Evolutionary conservation across 192 early-diverging fungal species (phyloP), one percentile per base, ranked within the genome.

Genomic region (Pilobolus umbonatus): DNA sequence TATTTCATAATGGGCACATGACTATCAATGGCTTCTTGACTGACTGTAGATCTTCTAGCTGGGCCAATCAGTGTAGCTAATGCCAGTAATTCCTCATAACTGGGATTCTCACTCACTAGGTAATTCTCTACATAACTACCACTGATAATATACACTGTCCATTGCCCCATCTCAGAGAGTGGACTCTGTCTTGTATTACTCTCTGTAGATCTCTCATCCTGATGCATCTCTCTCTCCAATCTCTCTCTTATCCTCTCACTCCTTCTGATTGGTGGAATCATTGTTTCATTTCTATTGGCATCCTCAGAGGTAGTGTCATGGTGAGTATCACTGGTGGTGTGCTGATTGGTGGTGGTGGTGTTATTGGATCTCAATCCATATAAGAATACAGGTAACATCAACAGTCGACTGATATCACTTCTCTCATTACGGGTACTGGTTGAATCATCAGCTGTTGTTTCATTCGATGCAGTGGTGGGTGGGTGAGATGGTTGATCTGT

Each of bases 21-120:
- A 14, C 59, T 65, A 52, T 78, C 67, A 32, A 78, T 74, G 1
- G 65, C 69, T 31, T 63, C 67, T 52, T 78, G 76, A 1, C 72
- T 78, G 4, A 72, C 71, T 0, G 76, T 78, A 31, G 69, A 44
- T 8, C 61, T 68, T 36, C 76, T 49, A 5, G 76, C 72, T 21
- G 68, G 69, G 4, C 73, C 76, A 52, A 61, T 50, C 5, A 49
- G n/a, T 11, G 10, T 19, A 0, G 30, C 21, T 3, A 61, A 26
- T 1, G 5, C n/a, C 17, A 61, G 3, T 30, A 61, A 12, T n/a
- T 50, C 46, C 25, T 61, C 60, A 51, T 51, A 39, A 3, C 22
- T 38, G 6, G 30, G 31, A 38, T 50, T 61, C 10, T 61, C 44
- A n/a, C 17, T 31, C 4, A 48, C 5, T 14, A 46, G 5, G 24